These are phyloP conservation scores for Aureobasidium melanogenum DNA, from an alignment of 2,329 filamentous ascomycete genomes.

Conservation along the genomic window DNA sequence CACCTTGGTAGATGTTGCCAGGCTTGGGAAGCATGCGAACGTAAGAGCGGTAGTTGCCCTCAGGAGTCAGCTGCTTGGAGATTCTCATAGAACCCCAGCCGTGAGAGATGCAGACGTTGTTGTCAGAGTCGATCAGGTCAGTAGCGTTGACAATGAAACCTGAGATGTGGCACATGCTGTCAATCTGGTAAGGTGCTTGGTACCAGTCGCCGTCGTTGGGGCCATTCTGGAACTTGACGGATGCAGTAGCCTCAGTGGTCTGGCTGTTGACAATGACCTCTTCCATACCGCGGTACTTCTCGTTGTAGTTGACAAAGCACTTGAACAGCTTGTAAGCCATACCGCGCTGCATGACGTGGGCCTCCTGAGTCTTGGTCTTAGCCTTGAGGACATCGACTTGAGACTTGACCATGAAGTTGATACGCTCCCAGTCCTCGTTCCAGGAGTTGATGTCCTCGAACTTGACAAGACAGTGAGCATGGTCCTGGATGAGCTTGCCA, in stretches of 20 bases:
- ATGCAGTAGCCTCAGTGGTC: constrained; percentile 46
- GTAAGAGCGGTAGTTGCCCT: constrained; percentile 50
- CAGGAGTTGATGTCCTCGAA: constrained; percentile 53
- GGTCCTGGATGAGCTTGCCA: constrained; percentile 50
- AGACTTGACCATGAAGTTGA: constrained; percentile 49
- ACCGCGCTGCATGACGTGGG: constrained; percentile 64
- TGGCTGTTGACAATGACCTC: constrained; percentile 50
- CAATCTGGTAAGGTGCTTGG: constrained; percentile 52
- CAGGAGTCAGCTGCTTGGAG: constrained; percentile 41
- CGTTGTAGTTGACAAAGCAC: constrained; percentile 48
- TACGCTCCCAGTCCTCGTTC: constrained; percentile 57
- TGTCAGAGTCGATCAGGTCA: constrained; percentile 49
- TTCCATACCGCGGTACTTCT: constrained; percentile 49
- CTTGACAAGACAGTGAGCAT: constrained; percentile 53
- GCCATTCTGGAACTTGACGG: constrained; percentile 46
- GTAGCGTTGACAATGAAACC: constrained; percentile 54
- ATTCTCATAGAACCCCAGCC: constrained; percentile 54
- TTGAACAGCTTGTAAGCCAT: constrained; percentile 70
- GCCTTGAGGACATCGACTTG: constrained; percentile 57
- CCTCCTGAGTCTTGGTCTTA: constrained; percentile 55
- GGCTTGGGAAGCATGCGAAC: constrained; percentile 52
- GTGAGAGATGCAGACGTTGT: constrained; percentile 53
- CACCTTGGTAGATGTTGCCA: constrained; percentile 48
- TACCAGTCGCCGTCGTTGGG: constrained; percentile 47
- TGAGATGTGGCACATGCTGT: constrained; percentile 48